Evolutionary conservation across 306 rosid genomes (phyloP).

Genomic region (Ammopiptanthus mongolicus): DNA sequence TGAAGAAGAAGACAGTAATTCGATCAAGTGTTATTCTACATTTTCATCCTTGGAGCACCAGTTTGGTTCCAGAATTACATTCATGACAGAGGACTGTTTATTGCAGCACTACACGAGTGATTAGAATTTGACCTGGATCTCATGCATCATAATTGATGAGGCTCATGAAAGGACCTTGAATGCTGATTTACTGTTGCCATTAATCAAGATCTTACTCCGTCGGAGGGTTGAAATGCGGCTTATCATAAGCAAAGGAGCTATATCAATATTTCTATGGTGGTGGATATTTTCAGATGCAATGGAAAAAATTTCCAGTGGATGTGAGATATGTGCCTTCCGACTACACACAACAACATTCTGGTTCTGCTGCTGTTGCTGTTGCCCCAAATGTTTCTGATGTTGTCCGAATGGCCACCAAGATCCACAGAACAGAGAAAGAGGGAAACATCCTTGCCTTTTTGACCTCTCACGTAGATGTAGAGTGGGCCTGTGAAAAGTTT

Average conservation of each 20-base stretch:
- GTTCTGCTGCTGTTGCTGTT: constrained; percentile 33
- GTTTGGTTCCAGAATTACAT: constrained; percentile 53
- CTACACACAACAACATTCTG: constrained; percentile 22
- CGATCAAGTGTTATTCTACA: constrained; percentile 41
- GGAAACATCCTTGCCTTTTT: constrained; percentile 90
- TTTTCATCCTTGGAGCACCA: constrained; percentile 44
- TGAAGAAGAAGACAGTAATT: constrained; percentile 25
- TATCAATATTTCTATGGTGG: constrained; percentile 69
- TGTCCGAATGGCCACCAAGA: constrained; percentile 56
- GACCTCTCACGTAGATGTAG: constrained; percentile 93
- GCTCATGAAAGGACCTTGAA: constrained; percentile 95
- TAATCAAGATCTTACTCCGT: constrained; percentile 57
- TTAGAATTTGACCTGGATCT: constrained; percentile 48
- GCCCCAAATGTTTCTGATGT: constrained; percentile 63
- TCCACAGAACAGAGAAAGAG: constrained; percentile 60
- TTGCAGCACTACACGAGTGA: constrained; percentile 83
- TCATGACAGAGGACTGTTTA: constrained; percentile 89
- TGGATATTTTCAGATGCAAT: constrained; percentile 61
- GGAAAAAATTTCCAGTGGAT: constrained; percentile 88
- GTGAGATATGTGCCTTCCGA: constrained; percentile 56
- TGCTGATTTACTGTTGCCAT: constrained; percentile 86
- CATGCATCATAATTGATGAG: constrained; percentile 86
- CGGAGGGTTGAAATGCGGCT: constrained; percentile 60
- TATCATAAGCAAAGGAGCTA: constrained; percentile 72
- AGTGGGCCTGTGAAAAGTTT: constrained; percentile 87